Evolutionary conservation across 225 moss, liverwort and hornwort species (phyloP).

Genomic region (Antitrichia curtipendula): DNA sequence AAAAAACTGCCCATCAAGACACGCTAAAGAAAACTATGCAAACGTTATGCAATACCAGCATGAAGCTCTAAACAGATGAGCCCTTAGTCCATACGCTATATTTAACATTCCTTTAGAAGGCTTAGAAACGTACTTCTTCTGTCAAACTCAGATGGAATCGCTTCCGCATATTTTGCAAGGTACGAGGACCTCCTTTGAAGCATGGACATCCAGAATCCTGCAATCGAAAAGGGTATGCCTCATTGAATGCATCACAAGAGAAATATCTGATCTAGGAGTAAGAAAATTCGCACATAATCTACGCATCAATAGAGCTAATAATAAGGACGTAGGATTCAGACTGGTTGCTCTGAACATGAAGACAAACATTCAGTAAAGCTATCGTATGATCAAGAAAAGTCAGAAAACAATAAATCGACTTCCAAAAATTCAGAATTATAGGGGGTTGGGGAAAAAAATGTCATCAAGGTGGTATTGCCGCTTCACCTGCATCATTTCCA

Average conservation of each 20-base stretch:
- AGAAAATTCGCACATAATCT: background rate
- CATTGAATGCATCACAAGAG: background rate
- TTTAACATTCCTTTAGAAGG: background rate
- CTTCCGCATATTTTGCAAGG: conserved; percentile 89
- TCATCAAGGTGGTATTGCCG: background rate
- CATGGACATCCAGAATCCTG: conserved; percentile 99
- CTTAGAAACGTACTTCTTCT: conserved; percentile 56
- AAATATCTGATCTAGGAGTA: background rate
- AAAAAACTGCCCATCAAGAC: background rate
- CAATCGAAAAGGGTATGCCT: background rate
- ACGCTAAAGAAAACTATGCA: background rate
- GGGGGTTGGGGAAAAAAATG: background rate
- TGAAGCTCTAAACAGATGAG: background rate
- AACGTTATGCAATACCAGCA: background rate
- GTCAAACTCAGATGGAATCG: conserved; percentile 97
- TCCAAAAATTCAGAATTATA: background rate
- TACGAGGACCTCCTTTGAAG: conserved; percentile 91
- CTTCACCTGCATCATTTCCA: conserved; percentile 98
- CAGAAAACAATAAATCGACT: background rate
- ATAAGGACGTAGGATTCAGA: background rate
- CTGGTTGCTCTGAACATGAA: background rate
- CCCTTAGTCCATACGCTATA: background rate
- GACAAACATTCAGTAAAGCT: background rate
- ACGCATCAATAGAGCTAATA: background rate
- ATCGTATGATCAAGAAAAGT: background rate